phyloP scores from a whole-genome alignment of 768 basidiomycete genomes.

The Suillus clintonianus region DNA sequence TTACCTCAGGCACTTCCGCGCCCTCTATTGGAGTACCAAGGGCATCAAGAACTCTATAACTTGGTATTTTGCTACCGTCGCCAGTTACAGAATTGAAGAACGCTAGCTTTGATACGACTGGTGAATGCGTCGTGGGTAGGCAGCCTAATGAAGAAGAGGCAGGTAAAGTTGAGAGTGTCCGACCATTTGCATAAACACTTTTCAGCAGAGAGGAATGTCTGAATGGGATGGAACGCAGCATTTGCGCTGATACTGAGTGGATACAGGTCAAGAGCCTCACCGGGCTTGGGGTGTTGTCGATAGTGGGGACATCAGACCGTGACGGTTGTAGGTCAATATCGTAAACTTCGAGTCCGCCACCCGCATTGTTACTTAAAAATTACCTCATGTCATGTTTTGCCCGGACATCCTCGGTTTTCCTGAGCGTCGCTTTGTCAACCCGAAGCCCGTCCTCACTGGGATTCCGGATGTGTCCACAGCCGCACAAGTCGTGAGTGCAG shows the following conservation, averaged over 20 bases:
- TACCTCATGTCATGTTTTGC: neutral
- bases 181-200: conserved; percentile 4
- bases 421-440: neutral
- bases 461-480: no score
- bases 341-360: neutral
- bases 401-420: neutral
- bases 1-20: conserved; percentile 74
- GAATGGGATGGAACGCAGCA: conserved; percentile 12
- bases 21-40: conserved; percentile 72
- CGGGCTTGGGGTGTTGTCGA: neutral
- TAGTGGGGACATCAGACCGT: neutral
- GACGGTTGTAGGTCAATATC: neutral
- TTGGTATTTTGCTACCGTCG: conserved; percentile 69
- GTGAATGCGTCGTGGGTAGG: conserved; percentile 50
- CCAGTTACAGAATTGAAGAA: conserved; percentile 81
- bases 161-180: conserved; percentile 15
- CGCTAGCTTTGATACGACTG: conserved; percentile 65
- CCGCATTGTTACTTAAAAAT: neutral
- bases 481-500: no score
- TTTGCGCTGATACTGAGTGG: neutral
- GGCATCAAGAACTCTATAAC: conserved; percentile 84
- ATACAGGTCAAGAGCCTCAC: neutral
- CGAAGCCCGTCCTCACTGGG: neutral
- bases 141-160: conserved; percentile 16
- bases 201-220: conserved; percentile 1